These are phyloP conservation scores for Acacia confusa DNA, from an alignment of 306 rosid genomes.

Conservation along the genomic window DNA sequence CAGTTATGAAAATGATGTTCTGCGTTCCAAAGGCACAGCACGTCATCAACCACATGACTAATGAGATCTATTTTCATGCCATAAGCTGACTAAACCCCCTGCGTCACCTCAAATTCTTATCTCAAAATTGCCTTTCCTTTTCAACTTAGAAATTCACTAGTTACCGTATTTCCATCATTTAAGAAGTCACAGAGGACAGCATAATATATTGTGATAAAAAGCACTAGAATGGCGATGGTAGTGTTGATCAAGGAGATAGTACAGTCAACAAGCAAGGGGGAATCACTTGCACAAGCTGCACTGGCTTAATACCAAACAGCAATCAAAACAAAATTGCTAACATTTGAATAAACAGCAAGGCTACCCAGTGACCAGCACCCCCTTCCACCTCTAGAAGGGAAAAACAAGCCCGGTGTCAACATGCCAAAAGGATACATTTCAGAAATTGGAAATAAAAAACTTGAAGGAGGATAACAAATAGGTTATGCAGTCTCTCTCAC, in stretches of 20 bases:
- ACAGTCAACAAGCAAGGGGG: neutral
- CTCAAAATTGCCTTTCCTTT: conserved; percentile 7
- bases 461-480: neutral
- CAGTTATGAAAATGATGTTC: conserved; percentile 22
- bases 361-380: neutral
- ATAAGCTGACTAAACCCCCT: neutral
- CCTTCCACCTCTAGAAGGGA: neutral
- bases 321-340: neutral
- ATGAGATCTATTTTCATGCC: conserved; percentile 17
- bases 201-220: neutral
- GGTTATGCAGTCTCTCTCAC: neutral
- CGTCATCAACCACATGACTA: conserved; percentile 5
- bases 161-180: neutral
- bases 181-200: neutral
- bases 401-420: neutral
- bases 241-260: neutral
- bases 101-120: neutral
- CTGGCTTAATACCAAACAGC: neutral
- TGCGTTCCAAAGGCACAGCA: conserved; percentile 1
- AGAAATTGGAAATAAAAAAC: neutral
- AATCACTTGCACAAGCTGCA: neutral
- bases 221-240: neutral
- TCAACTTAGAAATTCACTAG: neutral
- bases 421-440: neutral
- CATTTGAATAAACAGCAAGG: neutral